These are phyloP conservation scores for Agaricus blazei DNA, from an alignment of 768 basidiomycete species.

Conservation along the genomic window DNA sequence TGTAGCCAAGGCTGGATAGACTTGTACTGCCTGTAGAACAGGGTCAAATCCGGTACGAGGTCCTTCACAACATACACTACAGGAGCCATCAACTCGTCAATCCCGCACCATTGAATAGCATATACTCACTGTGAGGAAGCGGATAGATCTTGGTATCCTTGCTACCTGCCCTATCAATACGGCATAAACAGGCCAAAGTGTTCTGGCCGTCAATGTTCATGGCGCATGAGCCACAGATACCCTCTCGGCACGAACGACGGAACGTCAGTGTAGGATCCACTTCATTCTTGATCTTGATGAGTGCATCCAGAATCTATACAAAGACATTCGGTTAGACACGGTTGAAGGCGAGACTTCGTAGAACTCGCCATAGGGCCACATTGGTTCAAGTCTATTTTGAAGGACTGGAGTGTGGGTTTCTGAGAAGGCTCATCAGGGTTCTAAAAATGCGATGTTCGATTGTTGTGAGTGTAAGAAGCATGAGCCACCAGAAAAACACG, in stretches of 20 bases:
- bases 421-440: constrained; percentile 92
- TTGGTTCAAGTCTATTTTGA: constrained; percentile 88
- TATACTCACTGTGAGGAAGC: constrained; percentile 84
- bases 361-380: constrained; percentile 84
- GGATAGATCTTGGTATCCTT: constrained; percentile 94
- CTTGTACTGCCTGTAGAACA: constrained; percentile 99
- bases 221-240: constrained; percentile 97
- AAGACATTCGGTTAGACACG: background rate
- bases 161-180: constrained; percentile 72
- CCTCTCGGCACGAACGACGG: constrained; percentile 88
- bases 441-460: constrained; percentile 29
- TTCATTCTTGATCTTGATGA: constrained; percentile 99
- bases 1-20: constrained; percentile 96
- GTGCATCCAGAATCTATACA: constrained; percentile 72
- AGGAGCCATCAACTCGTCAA: background rate
- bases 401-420: constrained; percentile 89
- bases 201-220: constrained; percentile 99
- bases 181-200: constrained; percentile 94
- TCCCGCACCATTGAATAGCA: background rate
- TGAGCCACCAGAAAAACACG: constrained; percentile 19
- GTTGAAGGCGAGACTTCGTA: background rate
- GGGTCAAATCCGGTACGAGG: constrained; percentile 86
- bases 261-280: constrained; percentile 96
- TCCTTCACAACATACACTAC: constrained; percentile 99
- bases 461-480: constrained; percentile 1